Base-by-base conservation (phyloP, 805 yeast species). In the Ogataea thermomethanolica region DNA sequence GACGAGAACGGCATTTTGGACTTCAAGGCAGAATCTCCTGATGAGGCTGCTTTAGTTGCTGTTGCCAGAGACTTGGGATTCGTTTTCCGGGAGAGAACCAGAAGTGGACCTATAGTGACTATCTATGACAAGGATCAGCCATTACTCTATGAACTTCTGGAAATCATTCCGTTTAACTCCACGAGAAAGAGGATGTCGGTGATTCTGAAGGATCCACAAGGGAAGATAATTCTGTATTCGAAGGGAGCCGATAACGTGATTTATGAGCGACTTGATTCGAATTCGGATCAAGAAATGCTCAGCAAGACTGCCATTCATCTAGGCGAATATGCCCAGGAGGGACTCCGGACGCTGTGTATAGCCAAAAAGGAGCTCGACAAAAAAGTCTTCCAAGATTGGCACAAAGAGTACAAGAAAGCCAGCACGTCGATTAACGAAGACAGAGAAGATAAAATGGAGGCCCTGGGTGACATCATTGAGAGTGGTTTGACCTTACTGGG, bases 171-270 rank as follows among this genome's bases (percentile, higher is more conserved):
- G 12, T 84, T 84, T 61, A 71, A 79, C 21, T 84, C 91, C 1
- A 70, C 81, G 1, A 69, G 95, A 53, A 84, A 84, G 64, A 71
- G 93, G 56, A 85, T 85, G 93, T 76, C 87, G n/a, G 74, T 81
- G 40, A 67, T 84, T 42, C 65, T 82, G n/a, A 69, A 67, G 39
- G 59, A 70, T 35, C 73, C 76, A 3, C 43, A 50, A 8, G 53
- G 51, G 25, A 65, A 62, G 25, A 65, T 76, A 23, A 55, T 77
- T 13, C 62, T 84, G 44, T 65, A 76, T 42, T 59, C 76, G 39
- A 84, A 84, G 54, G 95, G 95, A 51, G 95, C 95, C 2, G 95
- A 84, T 58, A 79, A 76, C 48, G 79, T 81, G 8, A 81, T 84
- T 42, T 79, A 70, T 56, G 67, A 71, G 29, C 59, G 79, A 22